Evolutionary conservation across 1,139 yeast genomes (phyloP).

Genomic region (Candida tropicalis): DNA sequence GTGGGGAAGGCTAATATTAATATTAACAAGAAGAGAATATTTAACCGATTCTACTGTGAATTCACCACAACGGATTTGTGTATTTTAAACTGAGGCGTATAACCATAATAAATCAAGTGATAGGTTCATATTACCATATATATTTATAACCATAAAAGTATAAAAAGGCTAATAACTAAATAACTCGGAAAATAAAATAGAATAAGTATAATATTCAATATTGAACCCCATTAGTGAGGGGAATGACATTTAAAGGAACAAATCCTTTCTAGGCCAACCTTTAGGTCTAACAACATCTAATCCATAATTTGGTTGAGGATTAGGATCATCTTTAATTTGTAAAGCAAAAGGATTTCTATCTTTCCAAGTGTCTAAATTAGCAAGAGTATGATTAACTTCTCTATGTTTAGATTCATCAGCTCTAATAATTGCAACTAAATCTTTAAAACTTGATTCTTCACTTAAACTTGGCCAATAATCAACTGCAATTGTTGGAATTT

Average conservation of each 20-base stretch:
- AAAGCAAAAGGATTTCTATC: constrained; percentile 76
- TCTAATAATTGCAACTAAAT: constrained; percentile 57
- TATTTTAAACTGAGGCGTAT: too few relatives aligned
- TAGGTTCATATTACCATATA: not conserved
- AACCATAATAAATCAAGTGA: too few relatives aligned
- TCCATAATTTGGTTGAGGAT: constrained; percentile 60
- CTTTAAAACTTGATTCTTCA: constrained; percentile 55
- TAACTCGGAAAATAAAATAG: not conserved
- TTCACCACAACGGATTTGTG: too few relatives aligned
- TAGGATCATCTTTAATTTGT: constrained; percentile 33
- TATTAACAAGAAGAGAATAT: too few relatives aligned
- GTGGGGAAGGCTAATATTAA: not conserved
- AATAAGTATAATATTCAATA: too few relatives aligned
- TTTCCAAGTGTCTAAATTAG: constrained; percentile 53
- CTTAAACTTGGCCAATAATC: constrained; percentile 62
- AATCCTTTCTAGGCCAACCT: constrained; percentile 71
- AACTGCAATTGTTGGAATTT: constrained; percentile 60
- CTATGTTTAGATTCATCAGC: constrained; percentile 77
- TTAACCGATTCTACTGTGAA: too few relatives aligned
- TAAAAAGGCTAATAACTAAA: not conserved
- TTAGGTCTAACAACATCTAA: constrained; percentile 47
- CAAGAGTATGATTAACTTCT: constrained; percentile 77
- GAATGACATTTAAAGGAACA: constrained; percentile 20
- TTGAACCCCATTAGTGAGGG: too few relatives aligned
- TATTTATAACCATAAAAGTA: not conserved